A percentile compares a stretch with the other conserved stretches of the same genome.
These are phyloP conservation scores for Colletotrichum salicis DNA, from an alignment of 2,329 filamentous ascomycete species.

Conservation along the genomic window DNA sequence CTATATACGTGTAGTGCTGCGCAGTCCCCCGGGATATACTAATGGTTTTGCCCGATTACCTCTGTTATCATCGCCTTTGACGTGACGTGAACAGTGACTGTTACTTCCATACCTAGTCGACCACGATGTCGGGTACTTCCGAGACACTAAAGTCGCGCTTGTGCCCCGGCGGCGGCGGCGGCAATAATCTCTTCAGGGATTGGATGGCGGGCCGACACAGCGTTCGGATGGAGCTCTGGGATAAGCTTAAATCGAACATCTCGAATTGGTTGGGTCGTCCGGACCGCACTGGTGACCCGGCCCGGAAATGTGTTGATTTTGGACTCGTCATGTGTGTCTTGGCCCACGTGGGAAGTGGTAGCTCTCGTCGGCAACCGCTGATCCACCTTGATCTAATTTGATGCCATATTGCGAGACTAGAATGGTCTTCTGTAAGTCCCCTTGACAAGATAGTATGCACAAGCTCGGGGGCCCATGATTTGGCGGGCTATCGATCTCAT, in stretches of 20 bases:
- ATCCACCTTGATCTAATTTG: no score
- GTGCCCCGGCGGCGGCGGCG: background rate
- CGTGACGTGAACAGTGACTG: background rate
- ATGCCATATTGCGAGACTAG: no score
- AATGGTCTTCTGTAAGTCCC: no score
- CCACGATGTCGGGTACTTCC: background rate
- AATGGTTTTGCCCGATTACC: conserved; percentile 32
- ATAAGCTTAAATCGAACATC: background rate
- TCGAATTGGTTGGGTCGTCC: background rate
- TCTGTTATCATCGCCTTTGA: background rate
- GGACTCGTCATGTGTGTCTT: background rate
- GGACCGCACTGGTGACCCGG: background rate
- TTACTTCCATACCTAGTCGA: background rate
- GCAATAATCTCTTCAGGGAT: no score
- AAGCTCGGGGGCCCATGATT: no score
- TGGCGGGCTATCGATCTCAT: no score
- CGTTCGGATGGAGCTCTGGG: background rate
- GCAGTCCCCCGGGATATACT: conserved; percentile 42
- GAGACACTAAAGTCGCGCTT: background rate
- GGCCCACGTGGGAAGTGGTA: background rate
- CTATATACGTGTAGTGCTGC: conserved; percentile 49
- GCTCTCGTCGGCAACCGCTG: no score
- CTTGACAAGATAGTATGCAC: no score
- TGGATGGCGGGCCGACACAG: background rate
- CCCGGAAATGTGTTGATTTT: background rate